phyloP scores from a whole-genome alignment of 2,329 filamentous ascomycete genomes.

The Claviceps sp. region DNA sequence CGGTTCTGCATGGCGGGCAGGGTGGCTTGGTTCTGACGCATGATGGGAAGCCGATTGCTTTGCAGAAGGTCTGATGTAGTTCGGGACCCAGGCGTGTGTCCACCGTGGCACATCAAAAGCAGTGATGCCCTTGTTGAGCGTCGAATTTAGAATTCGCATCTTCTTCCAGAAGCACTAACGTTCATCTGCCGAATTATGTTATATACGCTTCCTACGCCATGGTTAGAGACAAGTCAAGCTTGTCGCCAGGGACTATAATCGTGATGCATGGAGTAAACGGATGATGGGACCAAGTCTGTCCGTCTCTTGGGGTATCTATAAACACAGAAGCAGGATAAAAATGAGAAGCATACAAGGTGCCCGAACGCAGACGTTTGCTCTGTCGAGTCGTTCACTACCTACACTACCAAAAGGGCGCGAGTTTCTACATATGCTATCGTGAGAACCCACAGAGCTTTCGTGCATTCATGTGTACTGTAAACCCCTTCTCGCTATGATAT shows the following conservation, averaged over 20 bases:
- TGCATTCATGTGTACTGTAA: neutral
- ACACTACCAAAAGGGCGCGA: neutral
- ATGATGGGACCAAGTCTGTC: neutral
- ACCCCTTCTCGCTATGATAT: neutral
- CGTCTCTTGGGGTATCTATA: neutral
- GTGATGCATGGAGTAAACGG: neutral
- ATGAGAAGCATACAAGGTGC: neutral
- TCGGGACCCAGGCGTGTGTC: neutral
- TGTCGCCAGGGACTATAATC: neutral
- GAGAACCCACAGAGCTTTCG: neutral
- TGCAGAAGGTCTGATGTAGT: neutral
- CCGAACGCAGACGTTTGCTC: neutral
- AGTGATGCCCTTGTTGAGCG: neutral
- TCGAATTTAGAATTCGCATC: neutral
- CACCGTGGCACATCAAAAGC: neutral
- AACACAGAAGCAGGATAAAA: neutral
- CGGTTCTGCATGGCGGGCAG: slow-evolving; percentile 25
- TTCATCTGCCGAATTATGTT: neutral
- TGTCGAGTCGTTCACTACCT: neutral
- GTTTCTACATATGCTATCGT: neutral
- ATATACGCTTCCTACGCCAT: neutral
- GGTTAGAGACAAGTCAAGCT: neutral
- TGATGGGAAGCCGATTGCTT: slow-evolving; percentile 28
- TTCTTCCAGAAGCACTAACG: neutral
- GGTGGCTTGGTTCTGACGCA: slow-evolving; percentile 34